Evolutionary conservation across 257 asterid genomes (phyloP).

Genomic region (Solanum gandarillasii): DNA sequence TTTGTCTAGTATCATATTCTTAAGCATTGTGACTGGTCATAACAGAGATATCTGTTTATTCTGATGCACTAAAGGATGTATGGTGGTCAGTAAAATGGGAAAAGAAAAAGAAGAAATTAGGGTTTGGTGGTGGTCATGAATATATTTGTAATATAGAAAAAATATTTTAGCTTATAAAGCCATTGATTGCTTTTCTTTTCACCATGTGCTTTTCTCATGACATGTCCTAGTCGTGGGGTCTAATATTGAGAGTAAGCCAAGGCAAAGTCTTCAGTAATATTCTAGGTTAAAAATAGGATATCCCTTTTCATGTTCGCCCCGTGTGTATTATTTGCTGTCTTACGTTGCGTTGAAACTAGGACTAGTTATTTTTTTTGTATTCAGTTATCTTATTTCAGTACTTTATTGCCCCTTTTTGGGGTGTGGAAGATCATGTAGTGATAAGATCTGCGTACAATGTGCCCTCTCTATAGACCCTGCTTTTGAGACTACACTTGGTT

Average conservation of each 20-base stretch:
- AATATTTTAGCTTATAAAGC: neutral
- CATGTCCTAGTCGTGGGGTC: constrained; percentile 4
- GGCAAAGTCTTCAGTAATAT: neutral
- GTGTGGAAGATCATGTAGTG: neutral
- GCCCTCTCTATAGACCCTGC: neutral
- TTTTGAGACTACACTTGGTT: neutral
- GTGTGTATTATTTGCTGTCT: neutral
- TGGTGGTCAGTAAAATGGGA: neutral
- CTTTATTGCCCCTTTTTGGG: neutral
- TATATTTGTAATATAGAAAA: neutral
- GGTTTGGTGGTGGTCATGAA: neutral
- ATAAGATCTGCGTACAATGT: neutral
- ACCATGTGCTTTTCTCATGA: neutral
- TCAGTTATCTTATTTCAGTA: neutral
- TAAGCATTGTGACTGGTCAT: neutral
- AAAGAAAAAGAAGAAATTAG: neutral
- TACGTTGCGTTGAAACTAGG: neutral
- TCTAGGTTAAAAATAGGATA: neutral
- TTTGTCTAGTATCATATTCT: neutral
- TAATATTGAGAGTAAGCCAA: neutral
- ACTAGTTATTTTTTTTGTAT: neutral
- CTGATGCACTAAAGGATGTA: neutral
- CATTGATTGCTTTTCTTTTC: neutral
- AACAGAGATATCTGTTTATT: neutral
- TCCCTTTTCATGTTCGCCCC: neutral